A percentile compares a stretch with the other conserved stretches of the same genome.
Evolutionary conservation across 2,329 filamentous ascomycete species (phyloP).

Genomic region (Keithomyces neogunnii): DNA sequence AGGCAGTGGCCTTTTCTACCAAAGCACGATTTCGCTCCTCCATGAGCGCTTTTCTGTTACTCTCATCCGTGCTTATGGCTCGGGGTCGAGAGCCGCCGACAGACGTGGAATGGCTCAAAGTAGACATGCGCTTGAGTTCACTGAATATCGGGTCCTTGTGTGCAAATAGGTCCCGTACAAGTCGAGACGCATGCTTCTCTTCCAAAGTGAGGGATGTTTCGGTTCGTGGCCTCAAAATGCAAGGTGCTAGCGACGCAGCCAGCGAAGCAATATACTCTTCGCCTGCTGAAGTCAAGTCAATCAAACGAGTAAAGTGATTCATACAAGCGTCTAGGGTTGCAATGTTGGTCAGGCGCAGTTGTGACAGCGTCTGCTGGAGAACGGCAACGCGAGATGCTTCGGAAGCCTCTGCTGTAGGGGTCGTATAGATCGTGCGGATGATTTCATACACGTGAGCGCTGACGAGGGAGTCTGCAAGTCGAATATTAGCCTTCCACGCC

Average conservation of each 20-base stretch:
- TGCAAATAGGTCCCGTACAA: constrained; percentile 84
- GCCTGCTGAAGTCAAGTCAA: constrained; percentile 93
- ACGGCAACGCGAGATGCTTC: constrained; percentile 79
- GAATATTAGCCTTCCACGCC: constrained; percentile 14
- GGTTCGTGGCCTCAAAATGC: constrained; percentile 75
- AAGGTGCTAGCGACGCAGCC: constrained; percentile 69
- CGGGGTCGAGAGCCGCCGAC: constrained; percentile 56
- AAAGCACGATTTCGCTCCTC: constrained; percentile 84
- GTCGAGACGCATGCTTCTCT: constrained; percentile 83
- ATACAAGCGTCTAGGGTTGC: constrained; percentile 97
- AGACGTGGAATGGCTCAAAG: constrained; percentile 56
- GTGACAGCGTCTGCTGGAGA: constrained; percentile 89
- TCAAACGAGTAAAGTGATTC: constrained; percentile 94
- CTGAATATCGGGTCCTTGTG: constrained; percentile 95
- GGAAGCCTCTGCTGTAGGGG: constrained; percentile 65
- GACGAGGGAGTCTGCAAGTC: constrained; percentile 74
- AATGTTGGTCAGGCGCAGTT: constrained; percentile 92
- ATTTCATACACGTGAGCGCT: constrained; percentile 99
- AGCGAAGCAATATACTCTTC: constrained; percentile 73
- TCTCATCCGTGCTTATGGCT: constrained; percentile 91
- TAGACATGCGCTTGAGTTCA: constrained; percentile 85
- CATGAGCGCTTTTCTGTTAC: constrained; percentile 86
- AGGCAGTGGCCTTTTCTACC: constrained; percentile 54
- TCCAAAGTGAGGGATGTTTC: constrained; percentile 92
- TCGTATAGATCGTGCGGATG: constrained; percentile 91